Base-by-base conservation (phyloP, 208 protist species). In the Endotrypanum monterogeii region DNA sequence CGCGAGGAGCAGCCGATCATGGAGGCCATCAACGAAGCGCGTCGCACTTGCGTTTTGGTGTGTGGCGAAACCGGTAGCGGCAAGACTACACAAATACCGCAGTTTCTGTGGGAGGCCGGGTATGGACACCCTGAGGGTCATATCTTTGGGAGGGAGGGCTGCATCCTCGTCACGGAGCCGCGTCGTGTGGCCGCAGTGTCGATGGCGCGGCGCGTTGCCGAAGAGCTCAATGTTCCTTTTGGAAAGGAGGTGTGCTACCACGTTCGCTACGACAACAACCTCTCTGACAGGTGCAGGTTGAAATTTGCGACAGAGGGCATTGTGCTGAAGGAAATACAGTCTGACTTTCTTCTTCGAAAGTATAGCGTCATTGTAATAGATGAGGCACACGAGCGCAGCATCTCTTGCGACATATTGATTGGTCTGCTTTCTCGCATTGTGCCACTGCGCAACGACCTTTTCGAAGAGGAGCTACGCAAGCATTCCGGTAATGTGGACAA, bases 291-390 rank as follows among this genome's bases (percentile, higher is more conserved):
- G 41, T 99, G 98, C 50, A 84, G 78, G 68, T 58, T 99, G 16
- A 99, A 99, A 79, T 99, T 99, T 87, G 98, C 99, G 68, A 99
- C 99, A 1, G 99, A 99, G 88, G 99, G 99, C 75, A 99, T 99
- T 88, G 88, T 99, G 46, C 89, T 99, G 25, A 93, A 99, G 58
- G 99, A 99, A 75, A 98, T 99, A 51, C 86, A 99, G 25, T 91
- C 85, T 1, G 98, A 99, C 75, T 98, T 98, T 37, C 85, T 99
- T 66, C 85, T 99, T 16, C 77, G 56, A 5, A 89, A 90, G 60
- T 99, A 99, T 80, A 98, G 89, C 77, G 95, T 98, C 30, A 94
- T 99, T 46, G 99, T 99, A 48, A 92, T 99, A 7, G 99, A 99
- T 89, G 99, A 99, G 85, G 99, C 99, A 16, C 95, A 98, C 80